A percentile compares a stretch with the other conserved stretches of the same genome.
These are phyloP conservation scores for Ceratobasidium sp. DNA, from an alignment of 1,284 basidiomycete genomes.

Conservation along the genomic window DNA sequence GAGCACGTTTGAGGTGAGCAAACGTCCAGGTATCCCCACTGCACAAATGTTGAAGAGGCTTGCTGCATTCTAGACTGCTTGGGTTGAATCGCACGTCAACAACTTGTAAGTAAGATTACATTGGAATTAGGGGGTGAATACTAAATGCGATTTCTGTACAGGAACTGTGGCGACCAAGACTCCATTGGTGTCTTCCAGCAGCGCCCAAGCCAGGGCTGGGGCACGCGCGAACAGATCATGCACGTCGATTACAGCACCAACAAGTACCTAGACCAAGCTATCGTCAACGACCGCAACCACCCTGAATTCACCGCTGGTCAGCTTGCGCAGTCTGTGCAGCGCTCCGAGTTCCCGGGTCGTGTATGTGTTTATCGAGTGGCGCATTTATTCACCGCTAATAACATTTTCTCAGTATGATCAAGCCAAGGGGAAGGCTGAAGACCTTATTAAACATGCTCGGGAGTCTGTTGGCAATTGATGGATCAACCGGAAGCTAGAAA, in stretches of 20 bases:
- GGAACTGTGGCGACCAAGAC: slow-evolving; percentile 47
- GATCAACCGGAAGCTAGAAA: slow-evolving; percentile 27
- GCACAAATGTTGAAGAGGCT: too few relatives aligned
- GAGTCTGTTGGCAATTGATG: slow-evolving; percentile 26
- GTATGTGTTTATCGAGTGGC: neutral
- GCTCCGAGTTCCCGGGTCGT: slow-evolving; percentile 42
- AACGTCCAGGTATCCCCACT: too few relatives aligned
- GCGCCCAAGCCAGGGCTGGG: slow-evolving; percentile 47
- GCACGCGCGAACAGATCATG: slow-evolving; percentile 46
- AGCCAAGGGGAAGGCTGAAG: slow-evolving; percentile 32
- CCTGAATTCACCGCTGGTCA: slow-evolving; percentile 44
- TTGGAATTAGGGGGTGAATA: neutral
- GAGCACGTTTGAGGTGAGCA: slow-evolving; percentile 35
- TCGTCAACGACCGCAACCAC: slow-evolving; percentile 38
- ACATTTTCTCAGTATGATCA: slow-evolving; percentile 19
- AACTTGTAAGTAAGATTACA: slow-evolving; percentile 16
- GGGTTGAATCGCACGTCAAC: slow-evolving; percentile 43
- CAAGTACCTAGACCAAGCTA: slow-evolving; percentile 43
- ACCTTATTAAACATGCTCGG: slow-evolving; percentile 17
- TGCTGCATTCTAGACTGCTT: too few relatives aligned
- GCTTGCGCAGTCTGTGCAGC: slow-evolving; percentile 45
- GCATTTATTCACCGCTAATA: neutral
- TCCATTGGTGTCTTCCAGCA: slow-evolving; percentile 48
- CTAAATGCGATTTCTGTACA: neutral
- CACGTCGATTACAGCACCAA: slow-evolving; percentile 34